Percentiles rank a stretch among this genome's conserved stretches.
These are phyloP conservation scores for Arthrinium puccinioides DNA, from an alignment of 2,329 filamentous ascomycete genomes.

Conservation along the genomic window DNA sequence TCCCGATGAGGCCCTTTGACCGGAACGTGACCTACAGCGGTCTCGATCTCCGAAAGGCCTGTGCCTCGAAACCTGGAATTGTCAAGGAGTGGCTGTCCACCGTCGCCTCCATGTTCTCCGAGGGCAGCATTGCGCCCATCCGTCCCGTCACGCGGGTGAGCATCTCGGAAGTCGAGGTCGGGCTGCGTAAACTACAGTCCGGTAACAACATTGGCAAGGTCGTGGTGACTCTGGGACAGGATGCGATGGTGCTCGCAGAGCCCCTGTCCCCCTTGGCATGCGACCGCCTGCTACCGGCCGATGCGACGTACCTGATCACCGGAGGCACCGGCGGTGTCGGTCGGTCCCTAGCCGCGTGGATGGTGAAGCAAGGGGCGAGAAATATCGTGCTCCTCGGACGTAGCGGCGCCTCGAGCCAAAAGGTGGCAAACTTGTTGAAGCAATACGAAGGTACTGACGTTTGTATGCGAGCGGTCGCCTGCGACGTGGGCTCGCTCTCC, in stretches of 20 bases:
- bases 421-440: slow-evolving; percentile 9
- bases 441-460: background rate
- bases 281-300: slow-evolving; percentile 4
- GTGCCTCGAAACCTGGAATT: slow-evolving; percentile 6
- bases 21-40: slow-evolving; percentile 11
- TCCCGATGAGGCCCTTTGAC: slow-evolving; percentile 6
- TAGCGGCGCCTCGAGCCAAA: slow-evolving; percentile 11
- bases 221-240: slow-evolving; percentile 6
- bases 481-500: background rate
- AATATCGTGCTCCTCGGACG: slow-evolving; percentile 11
- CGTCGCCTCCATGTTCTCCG: background rate
- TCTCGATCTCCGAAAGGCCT: slow-evolving; percentile 8
- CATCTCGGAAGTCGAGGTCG: slow-evolving; percentile 8
- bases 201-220: slow-evolving; percentile 9
- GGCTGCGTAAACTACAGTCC: slow-evolving; percentile 14
- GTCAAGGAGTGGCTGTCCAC: background rate
- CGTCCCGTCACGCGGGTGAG: slow-evolving; percentile 4
- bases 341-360: slow-evolving; percentile 12
- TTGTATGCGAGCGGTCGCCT: background rate
- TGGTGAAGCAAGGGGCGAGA: slow-evolving; percentile 13
- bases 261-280: background rate
- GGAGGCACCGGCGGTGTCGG: slow-evolving; percentile 22
- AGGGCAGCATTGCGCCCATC: background rate
- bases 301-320: slow-evolving; percentile 16
- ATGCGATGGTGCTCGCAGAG: background rate